A percentile compares a stretch with the other conserved stretches of the same genome.
Evolutionary conservation across 2,329 filamentous ascomycete genomes (phyloP).

Genomic region (Fusarium camptoceras): DNA sequence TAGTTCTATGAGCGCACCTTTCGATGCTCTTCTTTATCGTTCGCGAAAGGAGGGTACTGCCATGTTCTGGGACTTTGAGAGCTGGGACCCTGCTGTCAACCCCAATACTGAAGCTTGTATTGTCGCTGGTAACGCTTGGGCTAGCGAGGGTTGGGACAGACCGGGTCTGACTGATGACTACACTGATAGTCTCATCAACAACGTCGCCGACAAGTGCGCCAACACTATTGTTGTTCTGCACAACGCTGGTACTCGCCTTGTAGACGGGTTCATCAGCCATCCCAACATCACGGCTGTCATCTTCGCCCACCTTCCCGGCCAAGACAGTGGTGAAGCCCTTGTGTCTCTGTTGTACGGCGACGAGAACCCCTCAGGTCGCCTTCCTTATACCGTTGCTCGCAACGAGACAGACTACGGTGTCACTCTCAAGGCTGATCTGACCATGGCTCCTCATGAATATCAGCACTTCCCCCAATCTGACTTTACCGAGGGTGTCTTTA

Average conservation of each 20-base stretch:
- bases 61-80: constrained; percentile 15
- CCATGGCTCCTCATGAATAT: neutral
- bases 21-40: neutral
- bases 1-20: neutral
- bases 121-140: constrained; percentile 84
- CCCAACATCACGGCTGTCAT: constrained; percentile 73
- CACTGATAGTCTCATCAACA: constrained; percentile 68
- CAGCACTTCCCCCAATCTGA: constrained; percentile 11
- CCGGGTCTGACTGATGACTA: constrained; percentile 75
- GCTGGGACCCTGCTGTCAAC: neutral
- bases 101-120: constrained; percentile 69
- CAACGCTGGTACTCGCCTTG: constrained; percentile 66
- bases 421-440: neutral
- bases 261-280: constrained; percentile 67
- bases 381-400: constrained; percentile 71
- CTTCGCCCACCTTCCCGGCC: constrained; percentile 72
- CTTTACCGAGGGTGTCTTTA: constrained; percentile 17
- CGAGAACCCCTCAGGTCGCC: constrained; percentile 65
- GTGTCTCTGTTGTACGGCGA: constrained; percentile 69
- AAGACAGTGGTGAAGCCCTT: constrained; percentile 70
- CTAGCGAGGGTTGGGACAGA: constrained; percentile 80
- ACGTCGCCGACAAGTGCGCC: constrained; percentile 69
- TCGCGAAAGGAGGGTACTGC: neutral
- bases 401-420: constrained; percentile 50
- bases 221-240: constrained; percentile 75